phyloP scores from a whole-genome alignment of 164 flowering plant species.

The Cinnamomum chago region DNA sequence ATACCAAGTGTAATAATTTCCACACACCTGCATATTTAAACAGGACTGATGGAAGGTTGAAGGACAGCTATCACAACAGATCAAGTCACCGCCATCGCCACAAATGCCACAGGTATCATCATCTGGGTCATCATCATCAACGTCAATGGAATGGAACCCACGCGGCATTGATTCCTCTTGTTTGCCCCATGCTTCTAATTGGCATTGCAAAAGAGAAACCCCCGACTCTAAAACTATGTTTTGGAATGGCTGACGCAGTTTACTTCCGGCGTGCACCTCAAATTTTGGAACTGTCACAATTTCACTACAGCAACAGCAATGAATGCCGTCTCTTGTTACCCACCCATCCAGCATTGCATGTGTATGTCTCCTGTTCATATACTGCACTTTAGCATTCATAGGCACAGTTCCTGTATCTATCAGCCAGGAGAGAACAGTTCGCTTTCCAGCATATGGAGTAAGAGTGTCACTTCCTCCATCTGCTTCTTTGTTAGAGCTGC shows the following conservation, averaged over 20 bases:
- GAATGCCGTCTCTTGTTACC: conserved; percentile 91
- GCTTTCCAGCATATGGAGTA: conserved; percentile 71
- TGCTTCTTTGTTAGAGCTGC: conserved; percentile 47
- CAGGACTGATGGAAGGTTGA: conserved; percentile 93
- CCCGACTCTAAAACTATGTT: conserved; percentile 72
- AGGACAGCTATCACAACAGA: conserved; percentile 99
- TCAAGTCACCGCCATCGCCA: conserved; percentile 97
- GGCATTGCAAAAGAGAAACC: conserved; percentile 75
- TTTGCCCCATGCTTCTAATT: conserved; percentile 77
- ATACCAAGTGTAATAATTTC: background rate
- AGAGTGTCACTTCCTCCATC: conserved; percentile 53
- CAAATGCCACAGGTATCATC: conserved; percentile 97
- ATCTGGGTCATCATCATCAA: conserved; percentile 81
- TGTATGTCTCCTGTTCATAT: conserved; percentile 71
- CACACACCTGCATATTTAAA: conserved; percentile 67
- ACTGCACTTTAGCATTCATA: conserved; percentile 68
- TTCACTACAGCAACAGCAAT: conserved; percentile 94
- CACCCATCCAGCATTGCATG: conserved; percentile 73
- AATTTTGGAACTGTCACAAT: conserved; percentile 75
- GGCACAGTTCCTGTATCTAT: conserved; percentile 73
- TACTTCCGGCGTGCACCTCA: conserved; percentile 97
- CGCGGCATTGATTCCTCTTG: conserved; percentile 45
- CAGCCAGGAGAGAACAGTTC: conserved; percentile 86
- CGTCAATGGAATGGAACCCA: conserved; percentile 50
- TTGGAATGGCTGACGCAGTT: conserved; percentile 71